Evolutionary conservation across 2,329 filamentous ascomycete species (phyloP), one percentile per base, ranked within the genome.

Genomic region (Stemphylium beticola): DNA sequence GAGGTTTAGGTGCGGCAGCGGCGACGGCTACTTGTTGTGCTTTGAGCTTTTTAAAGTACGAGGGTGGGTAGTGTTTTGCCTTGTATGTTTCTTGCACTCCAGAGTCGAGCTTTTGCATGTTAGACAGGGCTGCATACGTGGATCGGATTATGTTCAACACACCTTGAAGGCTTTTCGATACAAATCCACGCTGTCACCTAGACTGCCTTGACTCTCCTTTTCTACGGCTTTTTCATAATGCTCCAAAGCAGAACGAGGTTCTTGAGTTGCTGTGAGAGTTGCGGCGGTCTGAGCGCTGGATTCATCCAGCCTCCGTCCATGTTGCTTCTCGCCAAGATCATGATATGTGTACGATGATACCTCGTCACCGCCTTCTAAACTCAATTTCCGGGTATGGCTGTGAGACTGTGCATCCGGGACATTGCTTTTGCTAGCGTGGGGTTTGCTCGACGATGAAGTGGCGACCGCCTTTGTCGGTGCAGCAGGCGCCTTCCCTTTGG

Each of bases 171-270:
- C 95, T 74, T 89, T 92, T 41, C 95, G 86, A 75, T 99, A 99
- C 45, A 96, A 83, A 61, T 85, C 86, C 50, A 99, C 74, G 71
- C 93, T 98, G 60, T 98, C 93, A 4, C 93, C 92, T 45, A 98
- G 81, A 59, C 86, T 95, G 0, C 95, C 95, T 66, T 90, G 85
- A 0, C 83, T 85, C 77, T 99, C 95, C 74, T 88, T 92, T 76
- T 96, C 90, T 51, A 96, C 93, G 3, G 93, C 95, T 71, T 85
- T 86, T 73, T 98, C 95, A 68, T 95, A 98, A 74, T 96, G 91
- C 66, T 98, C 95, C 14, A 99, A 77, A 0, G 95, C 95, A 10
- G 93, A 90, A 18, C 81, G 79, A 4, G 90, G 90, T 64, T 89
- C 84, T 54, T 72, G 61, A 15, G 59, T 69, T 18, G 57, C 61